Percentiles rank a stretch among this genome's conserved stretches.
Evolutionary conservation across 2,329 filamentous ascomycete genomes (phyloP).

Genomic region (Aspergillus puulaauensis): DNA sequence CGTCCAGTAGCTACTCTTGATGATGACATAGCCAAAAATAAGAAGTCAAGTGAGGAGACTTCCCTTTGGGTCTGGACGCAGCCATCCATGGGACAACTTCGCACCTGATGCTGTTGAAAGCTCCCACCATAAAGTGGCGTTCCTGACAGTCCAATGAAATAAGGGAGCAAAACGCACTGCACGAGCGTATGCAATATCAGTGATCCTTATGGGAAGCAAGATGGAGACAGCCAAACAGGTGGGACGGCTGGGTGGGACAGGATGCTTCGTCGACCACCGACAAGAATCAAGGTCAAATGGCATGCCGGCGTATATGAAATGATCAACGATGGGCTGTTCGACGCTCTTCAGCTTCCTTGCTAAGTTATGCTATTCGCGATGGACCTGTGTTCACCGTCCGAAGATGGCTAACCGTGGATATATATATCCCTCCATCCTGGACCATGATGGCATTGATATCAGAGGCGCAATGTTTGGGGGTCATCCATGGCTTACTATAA

Average conservation of each 20-base stretch:
- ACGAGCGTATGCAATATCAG: conserved; percentile 8
- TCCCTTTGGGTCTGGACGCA: conserved; percentile 4
- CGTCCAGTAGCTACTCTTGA: background rate
- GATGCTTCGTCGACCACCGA: background rate
- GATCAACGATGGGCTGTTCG: background rate
- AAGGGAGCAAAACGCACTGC: conserved; percentile 2
- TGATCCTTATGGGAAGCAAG: background rate
- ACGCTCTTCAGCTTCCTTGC: no score
- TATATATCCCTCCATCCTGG: background rate
- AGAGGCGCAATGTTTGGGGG: background rate
- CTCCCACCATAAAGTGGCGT: conserved; percentile 6
- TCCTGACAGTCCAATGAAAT: background rate
- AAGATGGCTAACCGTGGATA: background rate
- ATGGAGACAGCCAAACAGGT: background rate
- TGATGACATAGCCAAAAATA: conserved; percentile 2
- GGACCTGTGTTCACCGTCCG: no score
- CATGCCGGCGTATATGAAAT: background rate
- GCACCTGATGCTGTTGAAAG: conserved; percentile 11
- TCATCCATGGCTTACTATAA: background rate
- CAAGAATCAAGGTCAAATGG: background rate
- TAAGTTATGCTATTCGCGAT: no score
- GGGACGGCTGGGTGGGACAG: background rate
- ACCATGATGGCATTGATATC: background rate
- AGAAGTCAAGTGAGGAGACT: conserved; percentile 9
- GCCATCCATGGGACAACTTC: conserved; percentile 6